Evolutionary conservation across 257 asterid species (phyloP).

Genomic region (Nicotiana benthamiana): DNA sequence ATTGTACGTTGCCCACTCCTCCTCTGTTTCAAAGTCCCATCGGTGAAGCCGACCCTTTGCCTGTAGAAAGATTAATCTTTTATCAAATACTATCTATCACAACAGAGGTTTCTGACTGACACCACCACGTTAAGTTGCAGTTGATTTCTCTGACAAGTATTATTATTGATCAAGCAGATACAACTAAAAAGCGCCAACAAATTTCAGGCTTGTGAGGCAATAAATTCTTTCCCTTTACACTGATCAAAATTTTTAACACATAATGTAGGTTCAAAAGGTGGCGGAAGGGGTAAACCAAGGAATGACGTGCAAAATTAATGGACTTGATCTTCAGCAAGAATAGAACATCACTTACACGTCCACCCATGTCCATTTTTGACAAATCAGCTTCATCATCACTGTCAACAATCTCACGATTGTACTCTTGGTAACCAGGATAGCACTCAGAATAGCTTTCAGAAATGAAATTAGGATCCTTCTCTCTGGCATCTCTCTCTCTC

Average conservation of each 20-base stretch:
- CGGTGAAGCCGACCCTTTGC: constrained; percentile 97
- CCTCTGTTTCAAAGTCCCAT: constrained; percentile 99
- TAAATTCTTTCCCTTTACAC: too few relatives aligned
- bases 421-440: constrained; percentile 98
- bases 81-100: not conserved
- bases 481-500: constrained; percentile 94
- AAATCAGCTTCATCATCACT: constrained; percentile 96
- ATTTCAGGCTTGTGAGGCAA: not conserved
- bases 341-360: constrained; percentile 55
- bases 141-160: not conserved
- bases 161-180: not conserved
- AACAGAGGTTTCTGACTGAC: not conserved
- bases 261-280: not conserved
- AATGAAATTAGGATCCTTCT: constrained; percentile 93
- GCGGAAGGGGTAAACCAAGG: not conserved
- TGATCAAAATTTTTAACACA: not conserved
- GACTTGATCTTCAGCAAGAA: not conserved
- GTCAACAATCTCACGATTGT: constrained; percentile 86
- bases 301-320: not conserved
- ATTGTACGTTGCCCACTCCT: constrained; percentile 94
- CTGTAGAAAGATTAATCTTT: constrained; percentile 25
- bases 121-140: not conserved
- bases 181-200: not conserved
- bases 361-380: constrained; percentile 99
- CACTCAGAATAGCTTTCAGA: constrained; percentile 99